Percentiles rank a stretch among this genome's conserved stretches.
Conservation (phyloP, 208 protist species). For the Borovskyia barvae region DNA sequence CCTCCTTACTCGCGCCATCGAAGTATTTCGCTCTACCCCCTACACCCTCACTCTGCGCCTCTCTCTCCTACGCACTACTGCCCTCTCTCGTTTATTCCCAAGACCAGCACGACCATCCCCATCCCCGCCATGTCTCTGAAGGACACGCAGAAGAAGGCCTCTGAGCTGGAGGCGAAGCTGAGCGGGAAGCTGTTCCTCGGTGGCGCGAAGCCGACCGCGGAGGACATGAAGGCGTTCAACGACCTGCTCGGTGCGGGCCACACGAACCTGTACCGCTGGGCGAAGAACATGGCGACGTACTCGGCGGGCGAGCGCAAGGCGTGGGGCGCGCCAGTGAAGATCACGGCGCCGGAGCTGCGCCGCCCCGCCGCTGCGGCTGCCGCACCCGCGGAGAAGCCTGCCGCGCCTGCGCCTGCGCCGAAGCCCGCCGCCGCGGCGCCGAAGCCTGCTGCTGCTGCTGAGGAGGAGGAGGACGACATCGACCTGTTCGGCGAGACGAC, state of each 20-base stretch:
- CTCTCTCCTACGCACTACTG: not conserved
- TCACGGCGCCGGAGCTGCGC: conserved; percentile 32
- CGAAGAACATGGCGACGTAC: conserved; percentile 72
- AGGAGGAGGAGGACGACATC: conserved; percentile 20
- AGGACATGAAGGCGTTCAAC: conserved; percentile 74
- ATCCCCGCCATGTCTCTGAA: conserved; percentile 52
- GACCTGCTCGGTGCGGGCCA: conserved; percentile 59
- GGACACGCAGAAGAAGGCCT: conserved; percentile 52
- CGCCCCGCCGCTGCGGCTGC: conserved; percentile 7
- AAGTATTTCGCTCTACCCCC: too few relatives aligned
- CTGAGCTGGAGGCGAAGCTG: conserved; percentile 52
- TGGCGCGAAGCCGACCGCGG: conserved; percentile 56
- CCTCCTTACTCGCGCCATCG: too few relatives aligned
- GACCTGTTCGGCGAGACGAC: conserved; percentile 23
- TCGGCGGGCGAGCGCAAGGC: conserved; percentile 49
- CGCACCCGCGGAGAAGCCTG: conserved; percentile 18
- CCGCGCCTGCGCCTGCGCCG: conserved; percentile 1
- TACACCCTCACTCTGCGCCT: not conserved
- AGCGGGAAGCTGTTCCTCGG: conserved; percentile 64
- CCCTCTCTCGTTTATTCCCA: conserved; percentile 1
- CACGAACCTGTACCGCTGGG: conserved; percentile 62
- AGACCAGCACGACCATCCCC: not conserved
- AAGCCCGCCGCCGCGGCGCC: conserved; percentile 12
- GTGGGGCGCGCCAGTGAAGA: conserved; percentile 57
- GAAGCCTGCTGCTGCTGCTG: conserved; percentile 9